These are phyloP conservation scores for Ascochyta fabae DNA, from an alignment of 2,329 filamentous ascomycete genomes.

Conservation along the genomic window DNA sequence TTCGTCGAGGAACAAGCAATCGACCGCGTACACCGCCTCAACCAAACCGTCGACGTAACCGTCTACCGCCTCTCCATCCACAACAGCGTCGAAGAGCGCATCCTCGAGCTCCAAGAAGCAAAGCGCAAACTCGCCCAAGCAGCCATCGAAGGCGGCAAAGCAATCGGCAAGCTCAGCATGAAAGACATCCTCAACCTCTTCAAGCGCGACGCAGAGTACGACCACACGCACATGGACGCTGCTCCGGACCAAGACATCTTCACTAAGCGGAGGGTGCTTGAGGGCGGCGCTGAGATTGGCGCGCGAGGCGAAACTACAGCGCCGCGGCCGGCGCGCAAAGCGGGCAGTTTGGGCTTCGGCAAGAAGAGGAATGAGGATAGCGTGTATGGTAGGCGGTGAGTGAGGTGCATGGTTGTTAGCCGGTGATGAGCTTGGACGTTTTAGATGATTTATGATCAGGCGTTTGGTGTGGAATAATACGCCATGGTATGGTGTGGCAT, in stretches of 20 bases:
- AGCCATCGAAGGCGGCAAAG: conserved; percentile 83
- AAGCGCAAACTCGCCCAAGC: conserved; percentile 91
- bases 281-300: conserved; percentile 16
- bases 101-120: conserved; percentile 91
- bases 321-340: conserved; percentile 35
- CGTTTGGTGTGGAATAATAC: background rate
- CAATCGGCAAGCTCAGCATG: conserved; percentile 84
- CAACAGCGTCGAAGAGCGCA: conserved; percentile 88
- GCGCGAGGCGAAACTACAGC: conserved; percentile 24
- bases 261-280: conserved; percentile 41
- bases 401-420: no score
- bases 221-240: conserved; percentile 53
- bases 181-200: conserved; percentile 94
- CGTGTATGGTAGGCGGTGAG: conserved; percentile 51
- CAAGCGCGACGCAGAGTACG: conserved; percentile 68
- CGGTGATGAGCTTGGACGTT: background rate
- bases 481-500: no score
- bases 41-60: conserved; percentile 91
- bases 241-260: conserved; percentile 43
- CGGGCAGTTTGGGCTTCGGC: conserved; percentile 37
- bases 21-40: conserved; percentile 96
- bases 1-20: conserved; percentile 99
- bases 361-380: conserved; percentile 45
- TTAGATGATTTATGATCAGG: background rate
- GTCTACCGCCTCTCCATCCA: conserved; percentile 93